Percentiles rank a stretch among this genome's conserved stretches.
Evolutionary conservation across 805 yeast species (phyloP).

Genomic region (Myxozyma vanderwaltii): DNA sequence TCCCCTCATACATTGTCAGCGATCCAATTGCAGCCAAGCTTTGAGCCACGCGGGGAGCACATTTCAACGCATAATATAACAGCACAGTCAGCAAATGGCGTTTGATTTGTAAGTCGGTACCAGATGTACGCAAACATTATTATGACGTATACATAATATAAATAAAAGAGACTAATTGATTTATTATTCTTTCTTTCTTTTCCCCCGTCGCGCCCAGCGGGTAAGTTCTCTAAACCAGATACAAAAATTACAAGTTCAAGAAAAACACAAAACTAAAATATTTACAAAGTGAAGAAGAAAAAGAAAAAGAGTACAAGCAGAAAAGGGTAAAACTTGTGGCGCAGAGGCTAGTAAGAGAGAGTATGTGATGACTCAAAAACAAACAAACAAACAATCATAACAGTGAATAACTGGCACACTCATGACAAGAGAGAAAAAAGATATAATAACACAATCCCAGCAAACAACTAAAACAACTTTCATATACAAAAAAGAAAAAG

Average conservation of each 20-base stretch:
- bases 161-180: not conserved
- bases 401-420: not conserved
- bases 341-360: not conserved
- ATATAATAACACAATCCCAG: not conserved
- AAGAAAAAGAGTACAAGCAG: not conserved
- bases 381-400: not conserved
- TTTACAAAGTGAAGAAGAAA: not conserved
- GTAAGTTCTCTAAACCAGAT: not conserved
- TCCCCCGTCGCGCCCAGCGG: slow-evolving; percentile 12
- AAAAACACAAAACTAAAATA: no score
- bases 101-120: no score
- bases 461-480: not conserved
- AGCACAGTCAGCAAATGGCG: no score
- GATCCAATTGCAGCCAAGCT: no score
- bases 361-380: not conserved
- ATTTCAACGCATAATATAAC: no score
- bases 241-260: not conserved
- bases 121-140: no score
- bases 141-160: not conserved
- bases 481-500: not conserved
- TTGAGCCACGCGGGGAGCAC: no score
- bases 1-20: no score
- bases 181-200: no score
- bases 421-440: no score
- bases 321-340: not conserved